phyloP scores from a whole-genome alignment of 495 filamentous ascomycete genomes.

The Annulohypoxylon nitens region DNA sequence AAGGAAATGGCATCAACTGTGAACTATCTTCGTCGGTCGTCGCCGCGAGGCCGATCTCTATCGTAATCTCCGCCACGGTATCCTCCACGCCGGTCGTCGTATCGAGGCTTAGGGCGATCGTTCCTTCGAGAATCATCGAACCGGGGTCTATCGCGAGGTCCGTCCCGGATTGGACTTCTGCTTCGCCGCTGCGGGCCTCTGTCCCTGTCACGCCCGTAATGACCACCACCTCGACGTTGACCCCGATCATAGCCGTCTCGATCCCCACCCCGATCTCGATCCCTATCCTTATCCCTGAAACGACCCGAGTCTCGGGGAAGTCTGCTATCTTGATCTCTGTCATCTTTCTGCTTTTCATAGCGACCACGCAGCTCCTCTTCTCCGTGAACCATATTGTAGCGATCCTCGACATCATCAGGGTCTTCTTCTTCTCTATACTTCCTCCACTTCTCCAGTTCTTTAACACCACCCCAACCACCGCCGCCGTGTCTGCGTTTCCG shows the following conservation, averaged over 20 bases:
- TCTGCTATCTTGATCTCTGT: conserved; percentile 29
- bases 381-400: conserved; percentile 87
- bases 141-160: conserved; percentile 28
- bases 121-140: conserved; percentile 30
- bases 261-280: conserved; percentile 11
- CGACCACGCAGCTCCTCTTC: conserved; percentile 71
- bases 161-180: conserved; percentile 56
- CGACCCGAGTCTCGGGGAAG: conserved; percentile 35
- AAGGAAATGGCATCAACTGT: neutral
- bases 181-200: conserved; percentile 50
- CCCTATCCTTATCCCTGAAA: conserved; percentile 15
- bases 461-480: conserved; percentile 92
- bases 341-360: conserved; percentile 52
- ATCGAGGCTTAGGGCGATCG: conserved; percentile 26
- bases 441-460: conserved; percentile 85
- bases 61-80: conserved; percentile 46
- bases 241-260: conserved; percentile 34
- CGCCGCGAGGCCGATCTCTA: conserved; percentile 34
- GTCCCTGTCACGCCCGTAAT: conserved; percentile 20
- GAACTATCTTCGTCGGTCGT: conserved; percentile 44
- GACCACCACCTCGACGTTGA: conserved; percentile 19
- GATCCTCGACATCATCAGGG: conserved; percentile 58
- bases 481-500: conserved; percentile 80
- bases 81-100: conserved; percentile 41
- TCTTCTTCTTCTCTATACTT: conserved; percentile 85